These are phyloP conservation scores for Kazachstania sp. DNA, from an alignment of 1,139 yeast species.

Conservation along the genomic window DNA sequence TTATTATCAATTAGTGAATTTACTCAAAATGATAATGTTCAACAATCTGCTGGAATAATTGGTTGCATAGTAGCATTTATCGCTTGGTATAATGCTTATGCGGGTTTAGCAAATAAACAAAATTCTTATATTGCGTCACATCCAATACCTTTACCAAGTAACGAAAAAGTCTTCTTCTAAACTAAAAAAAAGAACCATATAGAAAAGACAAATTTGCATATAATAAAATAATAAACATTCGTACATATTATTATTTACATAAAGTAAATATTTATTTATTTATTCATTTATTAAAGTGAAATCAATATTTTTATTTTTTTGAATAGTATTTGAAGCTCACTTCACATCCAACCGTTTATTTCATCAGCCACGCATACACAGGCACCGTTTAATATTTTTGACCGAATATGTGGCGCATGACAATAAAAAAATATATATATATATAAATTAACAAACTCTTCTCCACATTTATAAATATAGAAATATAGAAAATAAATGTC, in stretches of 20 bases:
- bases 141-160: constrained; percentile 22
- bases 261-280: too few species aligned
- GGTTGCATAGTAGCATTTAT: constrained; percentile 69
- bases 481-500: background rate
- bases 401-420: too few species aligned
- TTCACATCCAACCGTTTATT: too few species aligned
- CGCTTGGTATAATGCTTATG: constrained; percentile 87
- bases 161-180: constrained; percentile 7
- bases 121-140: constrained; percentile 51
- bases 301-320: too few species aligned
- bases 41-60: constrained; percentile 69
- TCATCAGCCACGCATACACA: too few species aligned
- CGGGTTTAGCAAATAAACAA: constrained; percentile 70
- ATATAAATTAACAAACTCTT: too few species aligned
- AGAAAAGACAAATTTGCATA: background rate
- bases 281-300: too few species aligned
- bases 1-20: constrained; percentile 46
- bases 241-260: too few species aligned
- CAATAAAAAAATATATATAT: too few species aligned
- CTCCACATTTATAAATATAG: background rate
- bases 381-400: too few species aligned
- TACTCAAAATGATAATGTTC: constrained; percentile 27
- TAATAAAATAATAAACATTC: too few species aligned
- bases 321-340: too few species aligned
- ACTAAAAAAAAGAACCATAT: background rate